Base-by-base conservation (phyloP, 176 grass and related monocot species). In the Zea luxurians region DNA sequence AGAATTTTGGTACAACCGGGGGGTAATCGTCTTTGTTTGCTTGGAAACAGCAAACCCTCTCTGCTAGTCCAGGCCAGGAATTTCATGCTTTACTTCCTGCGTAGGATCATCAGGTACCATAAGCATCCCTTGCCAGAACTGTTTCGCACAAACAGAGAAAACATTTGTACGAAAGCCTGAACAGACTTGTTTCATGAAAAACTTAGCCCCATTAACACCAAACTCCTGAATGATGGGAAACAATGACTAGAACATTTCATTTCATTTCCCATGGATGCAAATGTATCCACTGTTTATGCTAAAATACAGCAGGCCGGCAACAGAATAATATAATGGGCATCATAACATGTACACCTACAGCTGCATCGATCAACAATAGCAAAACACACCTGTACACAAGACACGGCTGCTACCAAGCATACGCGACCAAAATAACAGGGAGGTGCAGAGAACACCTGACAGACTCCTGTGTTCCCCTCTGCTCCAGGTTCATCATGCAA, bases 361-460 rank as follows among this genome's bases (percentile, higher is more conserved):
- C 82, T 77, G 49, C 71, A 34, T n/a, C 78, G n/a, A 3, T 10
- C 3, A 58, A 85, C 48, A 71, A 13, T 67, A 45, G 72, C 77
- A 37, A 18, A 70, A 84, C 71, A 72, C 45, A 42, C 68, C 72
- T 83, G 57, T 85, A 89, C 77, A 81, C 71, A 84, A 80, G 62
- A 55, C 66, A 50, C 73, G 50, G 50, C 50, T 87, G 74, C 71
- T 77, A 79, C 13, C 83, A 46, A 44, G 75, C 61, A 58, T 46
- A 70, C 65, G 80, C 80, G 48, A 76, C 77, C 44, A 11, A 70
- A 86, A 34, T 82, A 86, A 82, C 12, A 50, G 64, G 62, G 9
- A 45, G 35, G 35, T 8, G 81, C 6, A 4, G 50, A 75, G 43
- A 53, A 34, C 61, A 70, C 18, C 85, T 57, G 59, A 52, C 70